These are phyloP conservation scores for Aspergillus novofumigatus DNA, from an alignment of 2,329 filamentous ascomycete species.

Conservation along the genomic window DNA sequence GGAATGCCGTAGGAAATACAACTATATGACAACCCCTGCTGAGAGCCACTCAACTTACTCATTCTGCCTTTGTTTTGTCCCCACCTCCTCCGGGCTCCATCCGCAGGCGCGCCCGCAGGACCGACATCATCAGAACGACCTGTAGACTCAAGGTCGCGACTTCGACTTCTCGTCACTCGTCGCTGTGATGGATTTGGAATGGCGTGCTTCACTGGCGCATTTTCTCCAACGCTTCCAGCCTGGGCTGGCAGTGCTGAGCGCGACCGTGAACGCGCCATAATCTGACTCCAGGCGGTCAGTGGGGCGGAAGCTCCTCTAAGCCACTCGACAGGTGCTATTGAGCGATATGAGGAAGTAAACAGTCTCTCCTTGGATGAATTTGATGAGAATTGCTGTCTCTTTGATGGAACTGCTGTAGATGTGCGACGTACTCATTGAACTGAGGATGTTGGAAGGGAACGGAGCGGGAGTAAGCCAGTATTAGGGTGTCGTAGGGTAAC, in stretches of 20 bases:
- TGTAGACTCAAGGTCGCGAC: constrained; percentile 28
- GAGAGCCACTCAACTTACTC: constrained; percentile 4
- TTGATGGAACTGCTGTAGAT: background rate
- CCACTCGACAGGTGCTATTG: background rate
- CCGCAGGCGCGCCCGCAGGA: background rate
- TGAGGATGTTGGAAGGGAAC: background rate
- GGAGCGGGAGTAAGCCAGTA: background rate
- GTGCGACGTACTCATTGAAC: background rate
- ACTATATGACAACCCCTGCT: background rate
- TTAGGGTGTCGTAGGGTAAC: background rate
- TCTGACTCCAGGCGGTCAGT: background rate
- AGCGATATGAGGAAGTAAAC: background rate
- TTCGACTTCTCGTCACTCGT: constrained; percentile 37
- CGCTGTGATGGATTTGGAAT: constrained; percentile 1
- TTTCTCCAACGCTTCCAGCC: background rate
- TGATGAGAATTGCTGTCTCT: background rate
- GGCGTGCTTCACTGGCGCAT: background rate
- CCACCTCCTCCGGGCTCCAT: background rate
- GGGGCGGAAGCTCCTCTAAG: background rate
- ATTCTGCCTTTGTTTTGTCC: constrained; percentile 6
- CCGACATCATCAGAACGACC: constrained; percentile 1
- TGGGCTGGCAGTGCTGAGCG: background rate
- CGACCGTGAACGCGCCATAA: background rate
- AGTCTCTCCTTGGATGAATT: background rate
- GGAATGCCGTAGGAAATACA: background rate